Conservation (phyloP, 2,329 filamentous ascomycete species). For the Cladophialophora carrionii region DNA sequence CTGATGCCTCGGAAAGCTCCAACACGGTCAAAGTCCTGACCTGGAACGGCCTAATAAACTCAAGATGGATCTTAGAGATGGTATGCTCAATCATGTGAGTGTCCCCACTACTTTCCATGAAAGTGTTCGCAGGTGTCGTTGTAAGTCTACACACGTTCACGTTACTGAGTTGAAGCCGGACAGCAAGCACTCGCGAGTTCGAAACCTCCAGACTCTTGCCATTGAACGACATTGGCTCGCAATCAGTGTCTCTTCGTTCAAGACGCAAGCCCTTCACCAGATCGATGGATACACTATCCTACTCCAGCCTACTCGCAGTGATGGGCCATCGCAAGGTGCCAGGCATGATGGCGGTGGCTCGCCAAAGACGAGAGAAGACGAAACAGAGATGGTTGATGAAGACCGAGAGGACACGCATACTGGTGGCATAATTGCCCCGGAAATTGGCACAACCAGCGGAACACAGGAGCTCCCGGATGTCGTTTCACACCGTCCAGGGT, state of each 20-base stretch:
- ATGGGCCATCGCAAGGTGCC: not conserved
- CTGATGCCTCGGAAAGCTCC: constrained; percentile 37
- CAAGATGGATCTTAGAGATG: constrained; percentile 47
- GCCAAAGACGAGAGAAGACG: not conserved
- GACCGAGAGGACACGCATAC: not conserved
- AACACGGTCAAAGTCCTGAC: constrained; percentile 45
- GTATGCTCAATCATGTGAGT: constrained; percentile 35
- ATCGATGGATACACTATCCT: constrained; percentile 36
- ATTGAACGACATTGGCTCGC: constrained; percentile 30
- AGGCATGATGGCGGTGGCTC: not conserved
- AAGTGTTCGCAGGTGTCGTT: not conserved
- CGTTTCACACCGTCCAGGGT: constrained; percentile 10
- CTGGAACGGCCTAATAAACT: constrained; percentile 50
- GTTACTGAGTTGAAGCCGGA: constrained; percentile 2
- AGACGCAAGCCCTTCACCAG: constrained; percentile 27
- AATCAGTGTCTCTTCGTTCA: constrained; percentile 33
- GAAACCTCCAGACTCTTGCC: constrained; percentile 12
- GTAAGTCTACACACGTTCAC: not conserved
- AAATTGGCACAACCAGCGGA: not conserved
- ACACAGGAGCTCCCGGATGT: not conserved
- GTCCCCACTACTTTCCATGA: not conserved
- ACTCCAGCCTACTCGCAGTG: constrained; percentile 19
- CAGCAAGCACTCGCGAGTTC: constrained; percentile 27
- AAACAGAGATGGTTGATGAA: not conserved
- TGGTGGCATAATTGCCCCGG: not conserved